Conservation (phyloP, 1,139 yeast species). For the Magnusiomyces fungicola region DNA sequence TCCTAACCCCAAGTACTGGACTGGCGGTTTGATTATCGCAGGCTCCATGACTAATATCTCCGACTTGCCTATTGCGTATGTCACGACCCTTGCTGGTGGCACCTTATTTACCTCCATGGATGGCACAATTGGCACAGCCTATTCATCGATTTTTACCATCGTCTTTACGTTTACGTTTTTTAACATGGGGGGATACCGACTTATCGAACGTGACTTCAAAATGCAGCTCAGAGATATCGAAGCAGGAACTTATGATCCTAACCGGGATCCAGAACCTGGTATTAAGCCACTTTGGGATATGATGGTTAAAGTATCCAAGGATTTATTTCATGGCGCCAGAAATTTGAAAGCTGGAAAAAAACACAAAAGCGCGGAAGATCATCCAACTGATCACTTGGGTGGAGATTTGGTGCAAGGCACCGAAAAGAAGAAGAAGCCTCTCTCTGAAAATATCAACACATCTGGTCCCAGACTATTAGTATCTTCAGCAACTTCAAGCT, state of each 20-base stretch:
- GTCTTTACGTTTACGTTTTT: constrained; percentile 66
- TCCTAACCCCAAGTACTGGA: constrained; percentile 64
- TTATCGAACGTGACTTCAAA: constrained; percentile 61
- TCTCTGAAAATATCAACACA: too few relatives aligned
- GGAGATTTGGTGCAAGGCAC: too few relatives aligned
- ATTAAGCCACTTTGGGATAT: neutral
- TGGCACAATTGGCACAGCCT: constrained; percentile 77
- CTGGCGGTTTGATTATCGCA: constrained; percentile 67
- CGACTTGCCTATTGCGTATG: constrained; percentile 83
- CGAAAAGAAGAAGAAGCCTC: too few relatives aligned
- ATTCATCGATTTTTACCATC: constrained; percentile 71
- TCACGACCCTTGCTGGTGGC: constrained; percentile 68
- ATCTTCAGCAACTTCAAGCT: too few relatives aligned
- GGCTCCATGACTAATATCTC: constrained; percentile 57
- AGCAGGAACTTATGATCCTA: neutral
- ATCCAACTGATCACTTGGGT: too few relatives aligned
- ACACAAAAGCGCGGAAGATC: too few relatives aligned
- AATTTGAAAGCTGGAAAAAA: too few relatives aligned
- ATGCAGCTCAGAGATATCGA: constrained; percentile 4
- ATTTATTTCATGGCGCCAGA: too few relatives aligned
- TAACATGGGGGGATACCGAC: constrained; percentile 64
- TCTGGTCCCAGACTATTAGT: too few relatives aligned
- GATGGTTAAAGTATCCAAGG: neutral
- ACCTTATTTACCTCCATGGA: constrained; percentile 49
- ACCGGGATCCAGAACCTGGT: constrained; percentile 1